Conservation (phyloP, 805 yeast genomes). For the Nakazawaea populi region DNA sequence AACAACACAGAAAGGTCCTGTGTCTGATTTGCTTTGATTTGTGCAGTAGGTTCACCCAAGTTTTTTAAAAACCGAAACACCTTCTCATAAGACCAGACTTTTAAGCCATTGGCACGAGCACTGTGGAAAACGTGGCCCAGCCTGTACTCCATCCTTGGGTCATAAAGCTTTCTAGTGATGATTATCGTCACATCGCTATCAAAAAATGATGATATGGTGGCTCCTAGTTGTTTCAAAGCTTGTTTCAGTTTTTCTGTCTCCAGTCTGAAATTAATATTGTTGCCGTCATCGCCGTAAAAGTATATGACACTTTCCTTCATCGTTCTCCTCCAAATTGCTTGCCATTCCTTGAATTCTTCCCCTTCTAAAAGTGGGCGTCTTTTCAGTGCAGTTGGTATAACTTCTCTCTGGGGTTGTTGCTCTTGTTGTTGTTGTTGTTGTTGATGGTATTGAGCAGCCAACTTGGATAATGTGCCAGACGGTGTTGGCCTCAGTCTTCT, state of each 20-base stretch:
- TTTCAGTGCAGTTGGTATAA: conserved; percentile 6
- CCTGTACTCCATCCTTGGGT: conserved; percentile 35
- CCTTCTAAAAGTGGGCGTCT: conserved; percentile 23
- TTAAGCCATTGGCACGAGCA: conserved; percentile 56
- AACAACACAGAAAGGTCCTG: conserved; percentile 54
- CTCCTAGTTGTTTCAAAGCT: conserved; percentile 41
- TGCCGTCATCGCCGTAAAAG: conserved; percentile 41
- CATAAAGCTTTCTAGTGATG: conserved; percentile 55
- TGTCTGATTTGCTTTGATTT: conserved; percentile 6
- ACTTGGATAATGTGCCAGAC: conserved; percentile 3
- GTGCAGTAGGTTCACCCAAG: conserved; percentile 35
- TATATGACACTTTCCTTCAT: conserved; percentile 52
- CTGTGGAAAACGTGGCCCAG: conserved; percentile 59
- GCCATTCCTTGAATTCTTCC: conserved; percentile 49
- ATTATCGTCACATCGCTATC: conserved; percentile 69
- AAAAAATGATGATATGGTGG: conserved; percentile 53
- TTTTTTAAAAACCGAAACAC: conserved; percentile 72
- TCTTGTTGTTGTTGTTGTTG: conserved; percentile 6
- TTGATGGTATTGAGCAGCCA: conserved; percentile 3
- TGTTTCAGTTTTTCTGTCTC: conserved; percentile 29
- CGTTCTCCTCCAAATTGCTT: conserved; percentile 51
- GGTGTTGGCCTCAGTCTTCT: conserved; percentile 15
- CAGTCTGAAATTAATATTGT: conserved; percentile 19
- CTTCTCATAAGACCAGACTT: conserved; percentile 87
- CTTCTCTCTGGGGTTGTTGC: conserved; percentile 1